phyloP scores from a whole-genome alignment of 2,329 filamentous ascomycete species.

The Parascedosporium putredinis region DNA sequence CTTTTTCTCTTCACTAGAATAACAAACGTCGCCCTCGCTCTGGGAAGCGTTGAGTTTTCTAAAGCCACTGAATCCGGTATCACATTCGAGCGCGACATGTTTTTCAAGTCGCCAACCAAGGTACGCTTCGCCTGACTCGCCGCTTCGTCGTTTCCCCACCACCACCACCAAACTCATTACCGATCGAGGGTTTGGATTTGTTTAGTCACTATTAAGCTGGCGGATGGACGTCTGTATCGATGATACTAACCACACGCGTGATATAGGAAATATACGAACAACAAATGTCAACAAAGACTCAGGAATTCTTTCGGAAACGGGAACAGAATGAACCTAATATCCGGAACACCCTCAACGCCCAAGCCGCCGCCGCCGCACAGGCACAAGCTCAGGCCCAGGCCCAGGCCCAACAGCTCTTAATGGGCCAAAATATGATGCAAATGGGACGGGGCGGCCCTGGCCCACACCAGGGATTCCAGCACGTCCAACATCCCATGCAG shows the following conservation, averaged over 20 bases:
- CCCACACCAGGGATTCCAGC: conserved; percentile 45
- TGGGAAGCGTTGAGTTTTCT: conserved; percentile 27
- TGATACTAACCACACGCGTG: too few species aligned
- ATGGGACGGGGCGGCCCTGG: conserved; percentile 32
- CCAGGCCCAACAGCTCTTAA: conserved; percentile 36
- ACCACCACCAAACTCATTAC: too few species aligned
- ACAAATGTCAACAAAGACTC: conserved; percentile 31
- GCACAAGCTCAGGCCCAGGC: conserved; percentile 29
- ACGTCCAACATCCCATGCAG: conserved; percentile 50
- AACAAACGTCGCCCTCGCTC: conserved; percentile 38
- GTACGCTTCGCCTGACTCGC: conserved; percentile 22
- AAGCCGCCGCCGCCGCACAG: conserved; percentile 25
- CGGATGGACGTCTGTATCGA: too few species aligned
- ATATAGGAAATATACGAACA: conserved; percentile 39
- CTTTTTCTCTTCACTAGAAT: conserved; percentile 32
- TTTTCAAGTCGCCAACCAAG: conserved; percentile 34
- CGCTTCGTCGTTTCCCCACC: too few species aligned
- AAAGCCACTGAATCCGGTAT: conserved; percentile 32
- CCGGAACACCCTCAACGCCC: conserved; percentile 37
- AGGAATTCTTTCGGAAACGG: conserved; percentile 40
- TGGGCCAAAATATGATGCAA: conserved; percentile 36
- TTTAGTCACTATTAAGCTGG: too few species aligned
- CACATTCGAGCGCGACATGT: conserved; percentile 37
- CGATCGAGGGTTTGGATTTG: too few species aligned
- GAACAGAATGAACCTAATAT: conserved; percentile 38